phyloP scores from a whole-genome alignment of 805 yeast genomes.

The Suhomyces prunicola region DNA sequence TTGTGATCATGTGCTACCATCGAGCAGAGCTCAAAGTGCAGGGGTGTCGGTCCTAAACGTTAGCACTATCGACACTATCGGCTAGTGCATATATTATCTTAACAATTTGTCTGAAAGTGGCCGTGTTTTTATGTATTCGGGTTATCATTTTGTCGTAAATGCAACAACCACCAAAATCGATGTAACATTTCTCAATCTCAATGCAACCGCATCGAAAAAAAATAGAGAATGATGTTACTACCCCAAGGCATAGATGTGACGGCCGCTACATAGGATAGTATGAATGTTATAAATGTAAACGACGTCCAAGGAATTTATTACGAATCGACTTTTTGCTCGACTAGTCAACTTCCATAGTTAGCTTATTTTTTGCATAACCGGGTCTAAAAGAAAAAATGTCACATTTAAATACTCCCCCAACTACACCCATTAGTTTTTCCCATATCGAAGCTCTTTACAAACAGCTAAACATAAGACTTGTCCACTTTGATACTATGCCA shows the following conservation, averaged over 20 bases:
- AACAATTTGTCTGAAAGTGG: not conserved
- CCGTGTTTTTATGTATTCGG: not conserved
- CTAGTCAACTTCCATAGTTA: not conserved
- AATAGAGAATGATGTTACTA: not conserved
- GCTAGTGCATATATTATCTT: not conserved
- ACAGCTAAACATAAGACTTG: slow-evolving; percentile 15
- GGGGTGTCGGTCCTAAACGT: not conserved
- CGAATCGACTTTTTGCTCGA: not conserved
- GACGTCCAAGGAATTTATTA: not conserved
- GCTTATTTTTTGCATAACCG: not conserved
- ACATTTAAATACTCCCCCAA: slow-evolving; percentile 12
- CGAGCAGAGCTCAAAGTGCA: not conserved
- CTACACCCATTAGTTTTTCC: slow-evolving; percentile 9
- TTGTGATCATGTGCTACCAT: not conserved
- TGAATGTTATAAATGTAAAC: not conserved
- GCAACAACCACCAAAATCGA: not conserved
- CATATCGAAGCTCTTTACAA: slow-evolving; percentile 12
- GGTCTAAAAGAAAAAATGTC: slow-evolving; percentile 4
- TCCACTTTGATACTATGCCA: slow-evolving; percentile 37
- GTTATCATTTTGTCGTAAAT: not conserved
- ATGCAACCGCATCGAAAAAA: slow-evolving; percentile 6
- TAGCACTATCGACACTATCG: not conserved
- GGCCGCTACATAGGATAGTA: not conserved
- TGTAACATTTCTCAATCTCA: slow-evolving; percentile 1
- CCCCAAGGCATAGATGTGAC: not conserved